These are phyloP conservation scores for Tetracladium marchalianum DNA, from an alignment of 495 filamentous ascomycete species.

Conservation along the genomic window DNA sequence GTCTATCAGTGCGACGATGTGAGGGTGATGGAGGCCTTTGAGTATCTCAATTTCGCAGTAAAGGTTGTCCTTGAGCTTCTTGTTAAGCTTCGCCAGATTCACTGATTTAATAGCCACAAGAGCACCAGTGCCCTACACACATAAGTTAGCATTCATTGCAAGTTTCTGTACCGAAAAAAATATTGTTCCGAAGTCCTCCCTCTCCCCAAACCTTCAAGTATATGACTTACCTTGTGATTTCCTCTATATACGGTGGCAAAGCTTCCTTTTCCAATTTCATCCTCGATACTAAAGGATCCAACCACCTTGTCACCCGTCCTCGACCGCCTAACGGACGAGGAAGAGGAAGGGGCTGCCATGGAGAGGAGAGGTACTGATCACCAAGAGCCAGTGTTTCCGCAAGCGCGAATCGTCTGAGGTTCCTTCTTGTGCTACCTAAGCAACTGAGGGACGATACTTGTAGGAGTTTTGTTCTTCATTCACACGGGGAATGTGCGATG, in stretches of 20 bases:
- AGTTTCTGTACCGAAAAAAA: conserved; percentile 1
- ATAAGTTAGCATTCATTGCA: conserved; percentile 30
- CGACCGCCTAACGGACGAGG: conserved; percentile 31
- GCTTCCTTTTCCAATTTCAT: conserved; percentile 89
- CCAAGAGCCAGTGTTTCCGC: too few relatives aligned
- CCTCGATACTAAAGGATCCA: conserved; percentile 65
- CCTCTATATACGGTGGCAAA: conserved; percentile 91
- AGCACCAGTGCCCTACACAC: conserved; percentile 44
- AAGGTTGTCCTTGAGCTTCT: conserved; percentile 92
- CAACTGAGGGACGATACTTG: conserved; percentile 35
- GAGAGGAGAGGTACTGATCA: background rate
- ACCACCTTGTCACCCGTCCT: conserved; percentile 51
- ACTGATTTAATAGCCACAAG: conserved; percentile 94
- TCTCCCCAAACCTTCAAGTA: background rate
- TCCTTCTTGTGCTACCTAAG: conserved; percentile 27
- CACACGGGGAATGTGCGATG: conserved; percentile 12
- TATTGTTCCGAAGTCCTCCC: background rate
- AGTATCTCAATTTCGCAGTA: conserved; percentile 91
- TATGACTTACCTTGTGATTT: conserved; percentile 67
- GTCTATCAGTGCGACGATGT: conserved; percentile 92
- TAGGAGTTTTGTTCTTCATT: conserved; percentile 37
- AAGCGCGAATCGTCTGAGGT: conserved; percentile 2
- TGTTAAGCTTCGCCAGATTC: conserved; percentile 77
- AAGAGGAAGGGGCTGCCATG: conserved; percentile 34
- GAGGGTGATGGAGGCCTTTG: conserved; percentile 83